Evolutionary conservation across 371 early-diverging fungal genomes (phyloP).

Genomic region (Encephalitozoon romaleae): DNA sequence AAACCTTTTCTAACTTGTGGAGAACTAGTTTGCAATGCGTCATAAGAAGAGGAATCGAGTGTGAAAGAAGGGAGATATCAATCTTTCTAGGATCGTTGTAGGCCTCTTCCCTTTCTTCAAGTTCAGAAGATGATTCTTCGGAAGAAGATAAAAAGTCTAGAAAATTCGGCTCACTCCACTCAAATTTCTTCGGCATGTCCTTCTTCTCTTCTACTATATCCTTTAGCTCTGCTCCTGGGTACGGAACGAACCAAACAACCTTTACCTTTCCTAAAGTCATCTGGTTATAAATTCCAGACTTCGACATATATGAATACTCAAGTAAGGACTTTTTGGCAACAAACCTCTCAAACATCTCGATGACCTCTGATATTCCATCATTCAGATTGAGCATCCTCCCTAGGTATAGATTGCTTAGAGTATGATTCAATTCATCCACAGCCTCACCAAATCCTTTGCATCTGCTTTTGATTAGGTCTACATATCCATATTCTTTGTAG

Average conservation of each 20-base stretch:
- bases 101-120: not conserved
- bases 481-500: conserved; percentile 27
- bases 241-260: conserved; percentile 44
- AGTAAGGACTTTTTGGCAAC: conserved; percentile 21
- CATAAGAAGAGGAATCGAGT: conserved; percentile 34
- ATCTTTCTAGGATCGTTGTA: conserved; percentile 22
- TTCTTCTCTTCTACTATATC: conserved; percentile 39
- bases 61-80: conserved; percentile 40
- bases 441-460: conserved; percentile 39
- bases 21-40: conserved; percentile 34
- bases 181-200: conserved; percentile 3
- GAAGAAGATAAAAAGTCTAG: conserved; percentile 9
- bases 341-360: conserved; percentile 43
- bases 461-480: conserved; percentile 37
- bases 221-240: conserved; percentile 12
- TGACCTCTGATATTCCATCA: not conserved
- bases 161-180: conserved; percentile 2
- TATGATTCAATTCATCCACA: conserved; percentile 33
- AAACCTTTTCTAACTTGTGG: conserved; percentile 18
- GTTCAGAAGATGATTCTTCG: not conserved
- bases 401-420: conserved; percentile 31
- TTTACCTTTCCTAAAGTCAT: conserved; percentile 27
- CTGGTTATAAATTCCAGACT: conserved; percentile 38
- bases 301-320: conserved; percentile 35
- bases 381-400: conserved; percentile 18